These are phyloP conservation scores for Aspergillus oerlinghausenensis DNA, from an alignment of 2,329 filamentous ascomycete genomes.

Conservation along the genomic window DNA sequence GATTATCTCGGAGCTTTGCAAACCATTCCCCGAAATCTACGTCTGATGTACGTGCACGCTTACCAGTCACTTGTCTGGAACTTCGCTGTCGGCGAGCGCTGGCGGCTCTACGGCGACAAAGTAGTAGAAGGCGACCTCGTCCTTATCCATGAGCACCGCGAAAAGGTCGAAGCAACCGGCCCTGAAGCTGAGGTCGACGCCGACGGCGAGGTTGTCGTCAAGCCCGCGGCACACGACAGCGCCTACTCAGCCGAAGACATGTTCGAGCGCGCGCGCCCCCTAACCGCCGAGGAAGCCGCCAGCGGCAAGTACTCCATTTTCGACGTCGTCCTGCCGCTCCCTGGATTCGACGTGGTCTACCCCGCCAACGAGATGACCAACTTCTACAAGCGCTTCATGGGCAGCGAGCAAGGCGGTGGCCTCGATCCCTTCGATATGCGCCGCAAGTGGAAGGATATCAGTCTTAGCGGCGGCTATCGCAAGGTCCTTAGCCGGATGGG, in stretches of 20 bases:
- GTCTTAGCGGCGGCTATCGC: constrained; percentile 81
- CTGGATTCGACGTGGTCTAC: constrained; percentile 85
- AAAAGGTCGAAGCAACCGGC: constrained; percentile 37
- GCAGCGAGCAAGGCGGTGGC: constrained; percentile 65
- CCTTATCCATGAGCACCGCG: constrained; percentile 56
- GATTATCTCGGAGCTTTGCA: constrained; percentile 81
- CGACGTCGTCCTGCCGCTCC: constrained; percentile 87
- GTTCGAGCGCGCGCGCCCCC: constrained; percentile 65
- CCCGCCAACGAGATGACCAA: constrained; percentile 77
- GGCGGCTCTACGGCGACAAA: constrained; percentile 65
- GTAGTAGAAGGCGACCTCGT: constrained; percentile 86
- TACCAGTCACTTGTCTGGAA: constrained; percentile 98
- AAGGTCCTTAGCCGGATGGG: constrained; percentile 73
- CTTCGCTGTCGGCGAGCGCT: constrained; percentile 72
- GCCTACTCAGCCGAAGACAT: constrained; percentile 51
- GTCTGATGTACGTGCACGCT: constrained; percentile 93
- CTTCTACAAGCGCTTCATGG: constrained; percentile 87
- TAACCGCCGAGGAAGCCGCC: constrained; percentile 72
- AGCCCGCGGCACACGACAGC: constrained; percentile 55
- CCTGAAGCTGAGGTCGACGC: constrained; percentile 46
- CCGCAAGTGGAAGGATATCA: constrained; percentile 78
- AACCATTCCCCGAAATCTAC: constrained; percentile 73
- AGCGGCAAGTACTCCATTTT: constrained; percentile 75
- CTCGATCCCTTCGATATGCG: constrained; percentile 86
- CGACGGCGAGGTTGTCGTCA: constrained; percentile 63